Evolutionary conservation across 352 stramenopile species (phyloP), one percentile per base, ranked within the genome.

Genomic region (Pythium periplocum): DNA sequence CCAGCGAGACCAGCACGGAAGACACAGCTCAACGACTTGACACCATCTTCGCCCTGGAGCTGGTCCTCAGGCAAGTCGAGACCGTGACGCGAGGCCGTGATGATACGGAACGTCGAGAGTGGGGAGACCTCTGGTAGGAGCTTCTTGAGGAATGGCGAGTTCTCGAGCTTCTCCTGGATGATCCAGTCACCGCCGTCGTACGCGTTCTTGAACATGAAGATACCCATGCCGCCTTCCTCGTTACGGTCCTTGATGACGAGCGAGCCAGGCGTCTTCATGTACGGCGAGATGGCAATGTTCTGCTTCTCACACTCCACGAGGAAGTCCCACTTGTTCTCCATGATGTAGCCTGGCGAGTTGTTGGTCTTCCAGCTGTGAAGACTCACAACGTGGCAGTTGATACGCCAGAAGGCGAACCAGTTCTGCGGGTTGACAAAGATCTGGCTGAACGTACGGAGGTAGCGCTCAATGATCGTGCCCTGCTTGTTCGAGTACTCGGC

Each of bases 241-340:
- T 99, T 98, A 37, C 95, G 91, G 71, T 99, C 93, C 70, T 99
- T 99, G 51, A 98, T 81, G 5, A 99, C 96, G 37, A 99, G 83
- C 48, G 79, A 88, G 17, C 80, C 85, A 4, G 84, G 82, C 10
- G 80, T 68, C 55, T 96, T 90, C 39, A 99, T 71, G 73, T 95
- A 98, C 6, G 96, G 96, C 38, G 90, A 96, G 37, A 99, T 81
- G 4, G 96, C 93, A 33, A 99, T 96, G 40, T 74, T 79, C 39
- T 86, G 62, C 59, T 96, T 91, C 37, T 91, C 75, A n/a, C 90
- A 84, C 59, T 97, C 79, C 36, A 96, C 66, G 2, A 99, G 68
- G 65, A 99, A 99, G 51, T 96, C 97, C 95, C 96, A 98, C 75
- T 99, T 99, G 78, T 98, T 98, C 73, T 98, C 95, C 90, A 98